Evolutionary conservation across 2,329 filamentous ascomycete genomes (phyloP), one percentile per base, ranked within the genome.

Genomic region (Verticillium alfalfae): DNA sequence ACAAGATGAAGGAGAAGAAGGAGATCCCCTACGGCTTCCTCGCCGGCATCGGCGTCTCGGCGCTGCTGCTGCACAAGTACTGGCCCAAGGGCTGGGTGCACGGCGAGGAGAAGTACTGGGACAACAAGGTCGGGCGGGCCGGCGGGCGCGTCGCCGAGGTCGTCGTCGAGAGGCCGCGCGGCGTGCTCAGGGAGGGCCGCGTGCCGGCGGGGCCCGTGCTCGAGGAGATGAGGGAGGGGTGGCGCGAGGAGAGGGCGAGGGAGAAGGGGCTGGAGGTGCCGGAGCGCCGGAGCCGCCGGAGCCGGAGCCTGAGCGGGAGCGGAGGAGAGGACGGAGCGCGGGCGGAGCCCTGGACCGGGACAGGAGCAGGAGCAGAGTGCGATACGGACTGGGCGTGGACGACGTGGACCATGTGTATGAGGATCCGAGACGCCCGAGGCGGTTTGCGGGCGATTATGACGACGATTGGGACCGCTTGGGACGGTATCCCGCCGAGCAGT

Each of bases 1-100:
- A 31, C 26, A 56, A 26, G 37, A 18, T 9, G 16, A 41, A 38
- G 34, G 39, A 45, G 5, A 60, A 57, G 36, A 56, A 45, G 22
- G 73, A 75, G 62, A 70, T 68, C 16, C 70, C 73, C 0, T 69
- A 72, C 15, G 65, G 71, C 12, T 66, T 76, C 31, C 63, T 76
- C 36, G 73, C 73, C 10, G 71, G 72, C 36, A 70, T 76, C 16
- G 74, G 73, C 37, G 68, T 75, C 37, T 73, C 72, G 31, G 69
- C 73, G 12, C 66, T 75, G 52, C 65, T 73, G 41, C 71, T 72
- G 45, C 72, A 72, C 64, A 73, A 72, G 60, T 66, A 73, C 64
- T 76, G 74, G 73, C 72, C 72, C 36, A 74, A 73, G 63, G 68
- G 68, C 6, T 63, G 68, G 52, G 38, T 69, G 22, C 66, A 72